phyloP scores from a whole-genome alignment of 306 rosid species.

The Ormosia emarginata region DNA sequence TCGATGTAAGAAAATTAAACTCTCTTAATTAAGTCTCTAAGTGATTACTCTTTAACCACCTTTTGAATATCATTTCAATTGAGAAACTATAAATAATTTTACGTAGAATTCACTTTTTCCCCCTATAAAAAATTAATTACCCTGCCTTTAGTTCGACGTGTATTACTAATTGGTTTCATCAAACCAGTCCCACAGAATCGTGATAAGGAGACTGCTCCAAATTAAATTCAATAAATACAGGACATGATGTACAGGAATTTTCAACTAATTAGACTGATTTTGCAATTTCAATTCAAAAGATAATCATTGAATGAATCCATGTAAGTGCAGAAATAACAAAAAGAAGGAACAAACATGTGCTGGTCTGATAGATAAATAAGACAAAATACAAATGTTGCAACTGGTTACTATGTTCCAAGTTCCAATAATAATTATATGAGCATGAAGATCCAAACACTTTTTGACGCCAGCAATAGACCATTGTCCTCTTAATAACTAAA shows the following conservation, averaged over 20 bases:
- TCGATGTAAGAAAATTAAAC: background rate
- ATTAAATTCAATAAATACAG: background rate
- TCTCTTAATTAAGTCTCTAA: background rate
- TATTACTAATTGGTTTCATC: background rate
- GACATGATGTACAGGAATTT: background rate
- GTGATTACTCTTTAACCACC: background rate
- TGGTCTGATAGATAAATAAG: background rate
- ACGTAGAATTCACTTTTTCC: background rate
- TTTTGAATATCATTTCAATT: background rate
- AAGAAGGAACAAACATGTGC: background rate
- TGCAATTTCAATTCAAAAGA: background rate
- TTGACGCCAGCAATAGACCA: background rate
- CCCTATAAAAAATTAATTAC: background rate
- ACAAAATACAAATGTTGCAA: background rate
- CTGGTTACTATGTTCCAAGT: background rate
- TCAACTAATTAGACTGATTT: background rate
- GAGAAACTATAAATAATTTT: background rate
- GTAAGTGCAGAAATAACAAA: background rate
- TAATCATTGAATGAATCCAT: background rate
- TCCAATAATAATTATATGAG: background rate
- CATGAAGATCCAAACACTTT: background rate
- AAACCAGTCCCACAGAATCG: slow-evolving; percentile 1
- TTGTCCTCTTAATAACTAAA: slow-evolving; percentile 2
- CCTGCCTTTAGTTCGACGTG: background rate
- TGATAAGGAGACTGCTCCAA: background rate